Evolutionary conservation across 2,329 filamentous ascomycete species (phyloP).

Genomic region (Aureobasidium sp.): DNA sequence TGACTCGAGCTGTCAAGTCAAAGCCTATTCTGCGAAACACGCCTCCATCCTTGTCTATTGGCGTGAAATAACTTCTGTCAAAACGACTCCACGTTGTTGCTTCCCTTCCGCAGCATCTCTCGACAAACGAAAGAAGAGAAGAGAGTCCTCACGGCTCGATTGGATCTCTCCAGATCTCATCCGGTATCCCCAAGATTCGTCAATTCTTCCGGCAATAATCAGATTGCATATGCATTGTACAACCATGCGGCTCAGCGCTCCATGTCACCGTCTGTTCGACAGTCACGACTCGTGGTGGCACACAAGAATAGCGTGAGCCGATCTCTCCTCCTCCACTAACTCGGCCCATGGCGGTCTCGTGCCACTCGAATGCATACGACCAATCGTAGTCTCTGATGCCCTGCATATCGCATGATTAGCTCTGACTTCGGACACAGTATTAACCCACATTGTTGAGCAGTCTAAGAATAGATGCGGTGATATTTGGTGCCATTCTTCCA

Average conservation of each 20-base stretch:
- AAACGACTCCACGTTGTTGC: not conserved
- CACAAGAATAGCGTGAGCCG: slow-evolving; percentile 13
- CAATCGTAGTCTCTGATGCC: slow-evolving; percentile 17
- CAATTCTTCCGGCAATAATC: not conserved
- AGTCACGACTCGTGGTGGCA: not conserved
- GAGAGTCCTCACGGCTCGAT: not conserved
- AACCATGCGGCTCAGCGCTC: slow-evolving; percentile 4
- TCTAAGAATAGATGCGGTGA: slow-evolving; percentile 41
- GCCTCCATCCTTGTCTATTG: not conserved
- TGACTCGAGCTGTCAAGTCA: not conserved
- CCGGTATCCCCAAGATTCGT: not conserved
- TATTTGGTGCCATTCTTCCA: slow-evolving; percentile 32
- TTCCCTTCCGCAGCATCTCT: not conserved
- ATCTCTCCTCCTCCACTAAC: not conserved
- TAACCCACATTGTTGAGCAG: slow-evolving; percentile 18
- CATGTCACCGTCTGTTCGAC: not conserved
- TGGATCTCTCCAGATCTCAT: not conserved
- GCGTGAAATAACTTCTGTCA: not conserved
- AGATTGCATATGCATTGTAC: not conserved
- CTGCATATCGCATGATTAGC: slow-evolving; percentile 16
- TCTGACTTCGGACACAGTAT: slow-evolving; percentile 16
- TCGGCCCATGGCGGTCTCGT: slow-evolving; percentile 2
- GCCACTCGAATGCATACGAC: slow-evolving; percentile 7
- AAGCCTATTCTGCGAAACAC: not conserved
- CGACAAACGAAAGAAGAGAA: not conserved